These are phyloP conservation scores for Pythium insidiosum DNA, from an alignment of 352 stramenopile species.

Conservation along the genomic window DNA sequence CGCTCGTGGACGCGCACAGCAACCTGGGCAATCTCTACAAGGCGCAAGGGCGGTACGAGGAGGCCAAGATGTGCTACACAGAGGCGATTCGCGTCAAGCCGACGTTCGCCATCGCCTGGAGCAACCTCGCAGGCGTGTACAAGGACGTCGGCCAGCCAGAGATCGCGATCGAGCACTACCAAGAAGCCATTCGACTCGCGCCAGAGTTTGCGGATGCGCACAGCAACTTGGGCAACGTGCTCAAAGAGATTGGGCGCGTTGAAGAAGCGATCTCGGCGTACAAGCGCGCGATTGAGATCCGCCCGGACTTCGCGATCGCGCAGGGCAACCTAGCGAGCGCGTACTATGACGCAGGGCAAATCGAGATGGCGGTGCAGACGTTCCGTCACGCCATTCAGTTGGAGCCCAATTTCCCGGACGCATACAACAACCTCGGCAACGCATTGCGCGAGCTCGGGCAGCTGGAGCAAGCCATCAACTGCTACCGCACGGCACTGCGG, in stretches of 20 bases:
- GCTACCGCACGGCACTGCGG: conserved; percentile 84
- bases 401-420: conserved; percentile 90
- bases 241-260: conserved; percentile 70
- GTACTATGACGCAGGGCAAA: conserved; percentile 84
- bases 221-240: conserved; percentile 78
- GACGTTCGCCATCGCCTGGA: conserved; percentile 90
- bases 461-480: conserved; percentile 72
- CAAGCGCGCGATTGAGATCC: conserved; percentile 71
- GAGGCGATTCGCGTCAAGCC: conserved; percentile 87
- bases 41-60: conserved; percentile 69
- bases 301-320: conserved; percentile 88
- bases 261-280: conserved; percentile 82
- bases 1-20: conserved; percentile 89
- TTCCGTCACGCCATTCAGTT: conserved; percentile 90
- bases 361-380: conserved; percentile 76
- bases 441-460: conserved; percentile 82
- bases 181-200: conserved; percentile 71
- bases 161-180: conserved; percentile 80
- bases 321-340: conserved; percentile 88
- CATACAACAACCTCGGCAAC: conserved; percentile 93
- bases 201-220: conserved; percentile 84
- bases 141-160: conserved; percentile 86
- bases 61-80: conserved; percentile 88
- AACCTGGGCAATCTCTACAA: conserved; percentile 95
- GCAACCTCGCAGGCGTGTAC: conserved; percentile 86